These are phyloP conservation scores for Saccharomyces hybrid DNA, from an alignment of 1,139 yeast genomes.

Conservation along the genomic window DNA sequence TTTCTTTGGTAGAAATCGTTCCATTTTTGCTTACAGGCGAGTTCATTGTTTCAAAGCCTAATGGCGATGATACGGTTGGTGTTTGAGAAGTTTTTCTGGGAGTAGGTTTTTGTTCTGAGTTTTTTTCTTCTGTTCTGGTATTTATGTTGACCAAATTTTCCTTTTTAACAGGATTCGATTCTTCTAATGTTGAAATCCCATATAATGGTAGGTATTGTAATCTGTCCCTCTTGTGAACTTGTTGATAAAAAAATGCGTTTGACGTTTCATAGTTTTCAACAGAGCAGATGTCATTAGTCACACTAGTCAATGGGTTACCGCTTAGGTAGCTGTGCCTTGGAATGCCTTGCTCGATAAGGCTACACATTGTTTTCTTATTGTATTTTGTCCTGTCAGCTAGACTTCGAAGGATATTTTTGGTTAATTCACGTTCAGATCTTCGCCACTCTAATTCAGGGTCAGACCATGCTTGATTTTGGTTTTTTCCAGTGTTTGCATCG, in stretches of 20 bases:
- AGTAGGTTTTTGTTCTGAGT: neutral
- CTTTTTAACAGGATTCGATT: neutral
- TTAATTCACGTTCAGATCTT: conserved; percentile 12
- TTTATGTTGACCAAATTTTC: neutral
- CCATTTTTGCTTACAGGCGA: neutral
- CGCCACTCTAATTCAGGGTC: conserved; percentile 14
- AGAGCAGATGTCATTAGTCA: conserved; percentile 26
- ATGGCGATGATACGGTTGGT: neutral
- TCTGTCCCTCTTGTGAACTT: conserved; percentile 18
- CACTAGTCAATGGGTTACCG: conserved; percentile 12
- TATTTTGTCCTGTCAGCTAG: conserved; percentile 7
- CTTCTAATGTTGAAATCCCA: neutral
- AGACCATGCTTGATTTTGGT: neutral
- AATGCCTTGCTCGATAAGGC: conserved; percentile 16
- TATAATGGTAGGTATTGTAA: conserved; percentile 14
- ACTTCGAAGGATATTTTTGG: conserved; percentile 9
- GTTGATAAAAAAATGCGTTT: conserved; percentile 20
- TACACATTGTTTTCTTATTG: conserved; percentile 7
- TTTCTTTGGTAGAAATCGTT: too few relatives aligned
- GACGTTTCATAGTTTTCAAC: conserved; percentile 20
- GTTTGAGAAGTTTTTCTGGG: neutral
- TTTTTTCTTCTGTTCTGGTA: neutral
- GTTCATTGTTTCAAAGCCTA: neutral
- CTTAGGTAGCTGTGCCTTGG: conserved; percentile 17
- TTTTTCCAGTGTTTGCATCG: neutral